Percentiles rank a stretch among this genome's conserved stretches.
Conservation (phyloP, 2,329 filamentous ascomycete species). For the Aplosporella prunicola region DNA sequence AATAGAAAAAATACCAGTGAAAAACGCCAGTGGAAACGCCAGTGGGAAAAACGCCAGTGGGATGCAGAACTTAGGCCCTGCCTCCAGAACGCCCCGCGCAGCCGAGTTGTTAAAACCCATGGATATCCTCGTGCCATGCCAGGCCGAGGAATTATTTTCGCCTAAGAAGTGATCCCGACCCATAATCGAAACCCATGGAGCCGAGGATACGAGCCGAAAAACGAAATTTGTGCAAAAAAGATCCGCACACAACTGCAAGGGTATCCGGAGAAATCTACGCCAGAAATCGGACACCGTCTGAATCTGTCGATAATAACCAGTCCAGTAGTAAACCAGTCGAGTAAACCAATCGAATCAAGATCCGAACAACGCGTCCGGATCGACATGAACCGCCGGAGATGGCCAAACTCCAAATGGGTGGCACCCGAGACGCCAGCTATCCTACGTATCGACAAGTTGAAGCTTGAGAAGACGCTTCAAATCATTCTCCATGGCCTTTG, state of each 20-base stretch:
- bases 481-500: slow-evolving; percentile 30
- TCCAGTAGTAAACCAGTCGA: slow-evolving; percentile 4
- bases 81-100: slow-evolving; percentile 1
- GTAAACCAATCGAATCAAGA: slow-evolving; percentile 3
- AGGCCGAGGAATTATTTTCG: too few relatives aligned
- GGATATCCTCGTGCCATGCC: slow-evolving; percentile 3
- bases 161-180: too few relatives aligned
- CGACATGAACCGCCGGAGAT: too few relatives aligned
- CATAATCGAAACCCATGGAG: too few relatives aligned
- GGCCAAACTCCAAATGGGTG: slow-evolving; percentile 8
- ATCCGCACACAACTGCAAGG: slow-evolving; percentile 7
- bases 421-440: slow-evolving; percentile 5
- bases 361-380: too few relatives aligned
- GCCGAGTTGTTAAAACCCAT: slow-evolving; percentile 4
- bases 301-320: slow-evolving; percentile 5
- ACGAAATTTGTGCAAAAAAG: slow-evolving; percentile 5
- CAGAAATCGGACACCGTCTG: slow-evolving; percentile 4
- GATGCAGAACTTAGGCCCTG: slow-evolving; percentile 1
- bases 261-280: slow-evolving; percentile 8
- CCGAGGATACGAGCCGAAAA: too few relatives aligned
- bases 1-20: slow-evolving; percentile 6
- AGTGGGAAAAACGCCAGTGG: neutral
- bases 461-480: slow-evolving; percentile 31
- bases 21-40: slow-evolving; percentile 1
- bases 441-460: slow-evolving; percentile 11